A percentile compares a stretch with the other conserved stretches of the same genome.
Conservation (phyloP, 345 rosid genomes). For the Populus pruinosa region DNA sequence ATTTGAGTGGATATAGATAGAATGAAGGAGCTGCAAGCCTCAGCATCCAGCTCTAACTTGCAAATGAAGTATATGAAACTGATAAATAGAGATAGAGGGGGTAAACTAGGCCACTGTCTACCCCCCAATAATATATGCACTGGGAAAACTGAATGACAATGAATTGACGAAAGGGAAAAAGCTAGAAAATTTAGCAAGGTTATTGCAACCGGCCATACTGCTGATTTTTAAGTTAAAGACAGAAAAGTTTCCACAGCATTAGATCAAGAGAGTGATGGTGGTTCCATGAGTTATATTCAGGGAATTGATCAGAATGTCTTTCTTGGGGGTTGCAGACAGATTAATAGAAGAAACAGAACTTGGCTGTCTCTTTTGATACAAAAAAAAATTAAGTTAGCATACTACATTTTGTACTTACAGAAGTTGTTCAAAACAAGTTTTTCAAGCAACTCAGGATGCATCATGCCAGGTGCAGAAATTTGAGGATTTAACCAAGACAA, state of each 20-base stretch:
- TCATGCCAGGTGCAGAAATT: constrained; percentile 67
- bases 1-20: not conserved
- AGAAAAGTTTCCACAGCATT: not conserved
- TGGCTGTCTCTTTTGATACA: not conserved
- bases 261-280: not conserved
- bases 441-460: constrained; percentile 59
- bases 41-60: not conserved
- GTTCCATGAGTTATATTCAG: not conserved
- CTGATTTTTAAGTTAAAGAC: not conserved
- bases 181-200: not conserved
- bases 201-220: not conserved
- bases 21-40: not conserved
- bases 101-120: not conserved
- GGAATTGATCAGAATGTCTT: not conserved
- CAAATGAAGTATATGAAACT: not conserved
- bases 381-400: not conserved
- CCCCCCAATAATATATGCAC: not conserved
- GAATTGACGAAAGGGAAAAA: not conserved
- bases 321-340: too few species aligned
- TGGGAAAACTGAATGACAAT: not conserved
- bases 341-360: not conserved
- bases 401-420: constrained; percentile 28
- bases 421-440: constrained; percentile 67
- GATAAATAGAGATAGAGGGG: not conserved
- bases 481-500: constrained; percentile 56